A percentile compares a stretch with the other conserved stretches of the same genome.
These are phyloP conservation scores for Elsinoe fawcettii DNA, from an alignment of 2,329 filamentous ascomycete species.

Conservation along the genomic window DNA sequence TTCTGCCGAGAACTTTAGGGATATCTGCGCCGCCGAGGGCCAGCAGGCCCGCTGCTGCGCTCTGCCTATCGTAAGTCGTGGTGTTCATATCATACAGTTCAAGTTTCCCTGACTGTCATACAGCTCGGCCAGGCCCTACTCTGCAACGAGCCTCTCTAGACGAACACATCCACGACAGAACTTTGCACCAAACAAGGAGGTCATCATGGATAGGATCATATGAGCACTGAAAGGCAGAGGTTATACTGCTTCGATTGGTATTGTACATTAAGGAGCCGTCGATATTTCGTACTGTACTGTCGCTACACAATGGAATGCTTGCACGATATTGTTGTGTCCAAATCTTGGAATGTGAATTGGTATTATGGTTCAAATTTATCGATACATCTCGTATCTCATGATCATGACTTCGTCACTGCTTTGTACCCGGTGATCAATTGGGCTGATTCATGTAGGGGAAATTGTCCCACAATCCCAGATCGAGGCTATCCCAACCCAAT, in stretches of 20 bases:
- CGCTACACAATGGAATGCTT: no score
- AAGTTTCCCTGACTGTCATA: not conserved
- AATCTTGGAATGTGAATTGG: no score
- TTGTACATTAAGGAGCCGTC: no score
- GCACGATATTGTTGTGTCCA: no score
- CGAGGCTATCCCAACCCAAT: constrained; percentile 1
- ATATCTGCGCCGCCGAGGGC: constrained; percentile 42
- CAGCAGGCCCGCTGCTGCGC: constrained; percentile 53
- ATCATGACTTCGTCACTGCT: not conserved
- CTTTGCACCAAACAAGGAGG: not conserved
- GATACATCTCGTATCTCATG: not conserved
- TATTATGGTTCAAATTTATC: no score
- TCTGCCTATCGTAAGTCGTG: constrained; percentile 38
- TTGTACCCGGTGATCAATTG: not conserved
- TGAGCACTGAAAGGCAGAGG: no score
- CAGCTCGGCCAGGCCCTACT: constrained; percentile 33
- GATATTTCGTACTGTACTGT: no score
- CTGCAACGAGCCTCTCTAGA: constrained; percentile 22
- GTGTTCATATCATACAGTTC: not conserved
- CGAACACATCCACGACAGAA: not conserved
- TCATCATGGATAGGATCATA: no score
- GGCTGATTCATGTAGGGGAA: constrained; percentile 10
- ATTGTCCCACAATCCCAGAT: constrained; percentile 8
- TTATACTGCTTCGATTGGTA: no score
- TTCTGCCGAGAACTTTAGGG: constrained; percentile 38